A percentile compares a stretch with the other conserved stretches of the same genome.
These are phyloP conservation scores for Meripilus lineatus DNA, from an alignment of 1,284 basidiomycete species.

Conservation along the genomic window DNA sequence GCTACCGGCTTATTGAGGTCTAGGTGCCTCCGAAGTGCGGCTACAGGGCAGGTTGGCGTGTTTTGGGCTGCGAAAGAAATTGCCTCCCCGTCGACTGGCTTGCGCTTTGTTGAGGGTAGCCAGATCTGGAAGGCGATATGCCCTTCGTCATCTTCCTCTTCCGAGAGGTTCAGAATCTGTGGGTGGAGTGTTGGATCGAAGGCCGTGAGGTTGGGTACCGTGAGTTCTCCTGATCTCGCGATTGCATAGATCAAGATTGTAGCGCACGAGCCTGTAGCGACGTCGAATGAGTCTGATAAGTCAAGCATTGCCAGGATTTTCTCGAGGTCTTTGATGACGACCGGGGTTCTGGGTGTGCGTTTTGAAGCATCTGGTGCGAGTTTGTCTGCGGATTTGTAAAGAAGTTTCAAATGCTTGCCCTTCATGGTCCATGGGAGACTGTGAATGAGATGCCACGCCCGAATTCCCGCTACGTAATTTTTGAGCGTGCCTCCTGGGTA, in stretches of 20 bases:
- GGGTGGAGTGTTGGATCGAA: too few species aligned
- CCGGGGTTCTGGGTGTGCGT: constrained; percentile 9
- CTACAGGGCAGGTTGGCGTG: constrained; percentile 27
- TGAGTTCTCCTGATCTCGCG: constrained; percentile 31
- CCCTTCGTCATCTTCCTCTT: too few species aligned
- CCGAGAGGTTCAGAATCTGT: too few species aligned
- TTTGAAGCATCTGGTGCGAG: constrained; percentile 8
- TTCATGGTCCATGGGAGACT: constrained; percentile 12
- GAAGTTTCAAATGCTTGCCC: background rate
- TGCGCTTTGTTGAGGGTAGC: too few species aligned
- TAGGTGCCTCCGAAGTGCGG: constrained; percentile 24
- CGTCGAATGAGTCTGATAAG: constrained; percentile 21
- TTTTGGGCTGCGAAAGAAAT: too few species aligned
- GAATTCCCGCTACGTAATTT: constrained; percentile 18
- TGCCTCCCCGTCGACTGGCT: too few species aligned
- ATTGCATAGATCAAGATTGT: constrained; percentile 29
- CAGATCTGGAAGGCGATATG: too few species aligned
- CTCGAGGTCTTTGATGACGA: constrained; percentile 9
- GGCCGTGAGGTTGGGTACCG: too few species aligned
- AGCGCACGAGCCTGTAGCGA: constrained; percentile 28
- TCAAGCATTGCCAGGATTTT: constrained; percentile 7
- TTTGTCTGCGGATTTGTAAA: too few species aligned
- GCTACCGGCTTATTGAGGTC: constrained; percentile 24
- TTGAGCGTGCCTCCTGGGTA: constrained; percentile 16
- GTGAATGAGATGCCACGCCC: constrained; percentile 24